Evolutionary conservation across 257 asterid genomes (phyloP).

Genomic region (Hygrophila difformis): DNA sequence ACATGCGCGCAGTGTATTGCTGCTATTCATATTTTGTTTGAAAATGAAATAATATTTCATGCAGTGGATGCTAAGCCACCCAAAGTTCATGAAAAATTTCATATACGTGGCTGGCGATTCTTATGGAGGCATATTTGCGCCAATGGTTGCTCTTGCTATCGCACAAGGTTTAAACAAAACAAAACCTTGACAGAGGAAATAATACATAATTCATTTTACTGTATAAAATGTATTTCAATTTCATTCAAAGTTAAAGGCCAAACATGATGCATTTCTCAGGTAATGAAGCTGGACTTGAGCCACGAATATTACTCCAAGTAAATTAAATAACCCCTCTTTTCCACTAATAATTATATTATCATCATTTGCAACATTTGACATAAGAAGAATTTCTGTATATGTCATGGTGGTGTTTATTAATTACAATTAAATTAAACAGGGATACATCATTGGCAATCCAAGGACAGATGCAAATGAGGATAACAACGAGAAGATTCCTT

Average conservation of each 20-base stretch:
- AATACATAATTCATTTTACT: too few species aligned
- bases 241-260: background rate
- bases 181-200: background rate
- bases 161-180: slow-evolving; percentile 23
- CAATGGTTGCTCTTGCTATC: slow-evolving; percentile 35
- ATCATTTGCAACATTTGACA: background rate
- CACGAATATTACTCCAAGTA: slow-evolving; percentile 32
- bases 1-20: too few species aligned
- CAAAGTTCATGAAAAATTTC: slow-evolving; percentile 27
- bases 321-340: background rate
- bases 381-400: too few species aligned
- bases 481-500: slow-evolving; percentile 23
- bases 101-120: slow-evolving; percentile 48
- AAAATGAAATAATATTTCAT: too few species aligned
- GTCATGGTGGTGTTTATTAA: background rate
- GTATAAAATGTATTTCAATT: too few species aligned
- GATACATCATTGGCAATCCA: slow-evolving; percentile 39
- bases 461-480: background rate
- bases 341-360: background rate
- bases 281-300: slow-evolving; percentile 37
- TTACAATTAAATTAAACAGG: slow-evolving; percentile 19
- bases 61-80: slow-evolving; percentile 55
- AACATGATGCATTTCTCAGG: slow-evolving; percentile 19
- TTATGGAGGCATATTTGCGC: slow-evolving; percentile 37
- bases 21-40: too few species aligned